phyloP scores from a whole-genome alignment of 2,329 filamentous ascomycete species.

The Blumeria graminis region DNA sequence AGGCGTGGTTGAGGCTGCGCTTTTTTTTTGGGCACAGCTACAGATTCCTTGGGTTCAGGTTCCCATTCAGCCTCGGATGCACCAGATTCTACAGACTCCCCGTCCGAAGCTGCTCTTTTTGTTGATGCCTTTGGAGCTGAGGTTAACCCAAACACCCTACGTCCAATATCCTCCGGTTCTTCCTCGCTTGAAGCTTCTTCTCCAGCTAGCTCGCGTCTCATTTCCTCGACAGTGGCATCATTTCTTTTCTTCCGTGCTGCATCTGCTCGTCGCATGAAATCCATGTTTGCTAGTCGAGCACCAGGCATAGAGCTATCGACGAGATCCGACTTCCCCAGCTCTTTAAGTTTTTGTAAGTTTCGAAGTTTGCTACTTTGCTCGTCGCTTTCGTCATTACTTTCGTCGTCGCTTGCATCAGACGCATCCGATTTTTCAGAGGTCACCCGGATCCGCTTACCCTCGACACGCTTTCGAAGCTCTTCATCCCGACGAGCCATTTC shows the following conservation, averaged over 20 bases:
- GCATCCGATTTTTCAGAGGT: conserved; percentile 23
- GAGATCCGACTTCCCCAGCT: conserved; percentile 20
- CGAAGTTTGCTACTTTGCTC: conserved; percentile 24
- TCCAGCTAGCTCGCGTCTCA: conserved; percentile 44
- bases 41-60: conserved; percentile 4
- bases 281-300: conserved; percentile 57
- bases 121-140: conserved; percentile 20
- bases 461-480: conserved; percentile 38
- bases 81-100: conserved; percentile 9
- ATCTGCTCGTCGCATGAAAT: conserved; percentile 86
- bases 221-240: conserved; percentile 45
- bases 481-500: conserved; percentile 44
- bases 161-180: conserved; percentile 35
- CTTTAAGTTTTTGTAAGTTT: conserved; percentile 24
- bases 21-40: not conserved
- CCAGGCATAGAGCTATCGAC: conserved; percentile 26
- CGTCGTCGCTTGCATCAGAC: conserved; percentile 32
- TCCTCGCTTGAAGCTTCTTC: conserved; percentile 33
- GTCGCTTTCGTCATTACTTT: conserved; percentile 22
- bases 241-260: conserved; percentile 55
- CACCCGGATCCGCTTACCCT: conserved; percentile 29
- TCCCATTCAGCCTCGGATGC: conserved; percentile 15
- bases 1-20: not conserved
- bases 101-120: conserved; percentile 33
- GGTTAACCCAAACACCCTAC: conserved; percentile 41